These are phyloP conservation scores for Stachybotrys chartarum DNA, from an alignment of 2,329 filamentous ascomycete genomes.

Conservation along the genomic window DNA sequence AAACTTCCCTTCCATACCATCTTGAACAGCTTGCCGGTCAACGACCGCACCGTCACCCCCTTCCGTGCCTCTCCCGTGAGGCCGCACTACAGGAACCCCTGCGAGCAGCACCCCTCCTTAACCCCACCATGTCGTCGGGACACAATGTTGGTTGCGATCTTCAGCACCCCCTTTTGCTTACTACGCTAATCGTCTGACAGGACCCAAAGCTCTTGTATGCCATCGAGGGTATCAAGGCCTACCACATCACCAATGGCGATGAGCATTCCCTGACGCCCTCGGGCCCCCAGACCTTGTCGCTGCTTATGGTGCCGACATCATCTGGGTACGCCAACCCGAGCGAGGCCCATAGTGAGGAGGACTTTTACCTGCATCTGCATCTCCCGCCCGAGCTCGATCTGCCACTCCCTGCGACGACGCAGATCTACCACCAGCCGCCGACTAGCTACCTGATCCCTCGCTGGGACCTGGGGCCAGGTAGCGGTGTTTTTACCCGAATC, in stretches of 20 bases:
- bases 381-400: constrained; percentile 91
- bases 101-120: not conserved
- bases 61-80: not conserved
- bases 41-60: not conserved
- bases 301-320: constrained; percentile 92
- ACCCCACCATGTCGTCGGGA: constrained; percentile 19
- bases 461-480: constrained; percentile 85
- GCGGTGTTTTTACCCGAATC: constrained; percentile 85
- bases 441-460: constrained; percentile 89
- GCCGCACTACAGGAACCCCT: not conserved
- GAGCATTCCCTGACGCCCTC: constrained; percentile 77
- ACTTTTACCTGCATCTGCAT: constrained; percentile 95
- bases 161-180: not conserved
- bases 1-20: not conserved
- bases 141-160: constrained; percentile 18
- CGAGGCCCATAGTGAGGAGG: constrained; percentile 61
- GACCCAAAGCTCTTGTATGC: constrained; percentile 62
- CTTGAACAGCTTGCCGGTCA: not conserved
- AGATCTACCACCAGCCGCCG: constrained; percentile 94
- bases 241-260: constrained; percentile 81
- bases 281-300: constrained; percentile 82
- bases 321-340: constrained; percentile 56
- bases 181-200: constrained; percentile 9
- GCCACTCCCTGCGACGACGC: constrained; percentile 86
- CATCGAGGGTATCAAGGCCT: constrained; percentile 81